These are phyloP conservation scores for Vicia sativa DNA, from an alignment of 306 rosid species.

Conservation along the genomic window DNA sequence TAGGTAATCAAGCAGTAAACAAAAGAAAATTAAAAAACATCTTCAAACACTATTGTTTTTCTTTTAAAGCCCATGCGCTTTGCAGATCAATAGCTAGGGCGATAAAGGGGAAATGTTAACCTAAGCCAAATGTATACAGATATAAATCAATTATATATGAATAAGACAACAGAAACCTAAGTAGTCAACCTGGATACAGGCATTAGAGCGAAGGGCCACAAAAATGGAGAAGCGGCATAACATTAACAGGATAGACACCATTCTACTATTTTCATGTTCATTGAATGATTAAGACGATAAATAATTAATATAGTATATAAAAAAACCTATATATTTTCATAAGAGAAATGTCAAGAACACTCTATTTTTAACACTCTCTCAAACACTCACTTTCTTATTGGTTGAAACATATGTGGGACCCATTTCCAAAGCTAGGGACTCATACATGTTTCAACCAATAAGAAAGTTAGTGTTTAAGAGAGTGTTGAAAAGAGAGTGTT, in stretches of 20 bases:
- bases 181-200: background rate
- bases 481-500: no score
- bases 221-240: background rate
- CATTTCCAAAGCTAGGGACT: no score
- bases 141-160: slow-evolving; percentile 3
- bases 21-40: background rate
- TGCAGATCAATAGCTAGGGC: slow-evolving; percentile 14
- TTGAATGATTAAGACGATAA: background rate
- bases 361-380: no score
- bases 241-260: background rate
- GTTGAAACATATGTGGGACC: no score
- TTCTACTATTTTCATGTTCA: background rate
- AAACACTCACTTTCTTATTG: no score
- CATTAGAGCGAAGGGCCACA: background rate
- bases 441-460: no score
- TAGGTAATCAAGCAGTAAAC: slow-evolving; percentile 9
- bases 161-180: slow-evolving; percentile 10
- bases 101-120: slow-evolving; percentile 9
- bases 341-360: no score
- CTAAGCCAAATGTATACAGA: background rate
- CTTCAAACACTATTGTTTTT: background rate
- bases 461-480: no score
- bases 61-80: background rate
- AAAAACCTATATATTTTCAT: background rate
- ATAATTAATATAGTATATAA: background rate